Conservation (phyloP, 2,329 filamentous ascomycete species). For the Teratosphaeriaceae sp. region DNA sequence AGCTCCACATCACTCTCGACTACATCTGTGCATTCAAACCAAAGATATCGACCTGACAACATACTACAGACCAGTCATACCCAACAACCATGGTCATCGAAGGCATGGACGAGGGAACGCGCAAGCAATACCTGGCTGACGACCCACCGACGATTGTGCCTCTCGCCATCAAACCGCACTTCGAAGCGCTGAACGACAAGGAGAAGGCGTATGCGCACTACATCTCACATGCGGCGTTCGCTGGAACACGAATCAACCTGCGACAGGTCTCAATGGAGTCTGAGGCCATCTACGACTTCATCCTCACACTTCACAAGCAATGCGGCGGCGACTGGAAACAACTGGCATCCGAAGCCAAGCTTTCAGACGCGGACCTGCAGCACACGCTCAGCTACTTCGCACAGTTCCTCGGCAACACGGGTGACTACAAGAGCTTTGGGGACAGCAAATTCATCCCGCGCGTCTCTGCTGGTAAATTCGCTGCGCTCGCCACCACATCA, state of each 20-base stretch:
- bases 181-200: conserved; percentile 65
- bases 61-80: background rate
- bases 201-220: conserved; percentile 50
- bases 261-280: conserved; percentile 48
- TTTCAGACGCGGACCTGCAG: conserved; percentile 35
- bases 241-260: conserved; percentile 47
- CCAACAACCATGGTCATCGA: conserved; percentile 13
- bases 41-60: background rate
- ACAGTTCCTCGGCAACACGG: conserved; percentile 47
- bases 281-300: conserved; percentile 49
- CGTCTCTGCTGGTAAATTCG: conserved; percentile 36
- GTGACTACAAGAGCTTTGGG: conserved; percentile 48
- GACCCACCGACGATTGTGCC: conserved; percentile 81
- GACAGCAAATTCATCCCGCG: conserved; percentile 48
- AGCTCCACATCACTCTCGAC: no score
- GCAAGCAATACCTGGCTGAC: conserved; percentile 78
- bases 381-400: conserved; percentile 38
- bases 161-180: conserved; percentile 88
- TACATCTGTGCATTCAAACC: no score
- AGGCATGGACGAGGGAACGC: conserved; percentile 37
- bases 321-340: conserved; percentile 43
- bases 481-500: conserved; percentile 38
- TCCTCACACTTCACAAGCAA: conserved; percentile 43
- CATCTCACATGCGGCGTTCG: conserved; percentile 57
- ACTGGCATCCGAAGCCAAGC: conserved; percentile 36